Conservation (phyloP, 805 yeast genomes). For the Starmerella vaccinii region DNA sequence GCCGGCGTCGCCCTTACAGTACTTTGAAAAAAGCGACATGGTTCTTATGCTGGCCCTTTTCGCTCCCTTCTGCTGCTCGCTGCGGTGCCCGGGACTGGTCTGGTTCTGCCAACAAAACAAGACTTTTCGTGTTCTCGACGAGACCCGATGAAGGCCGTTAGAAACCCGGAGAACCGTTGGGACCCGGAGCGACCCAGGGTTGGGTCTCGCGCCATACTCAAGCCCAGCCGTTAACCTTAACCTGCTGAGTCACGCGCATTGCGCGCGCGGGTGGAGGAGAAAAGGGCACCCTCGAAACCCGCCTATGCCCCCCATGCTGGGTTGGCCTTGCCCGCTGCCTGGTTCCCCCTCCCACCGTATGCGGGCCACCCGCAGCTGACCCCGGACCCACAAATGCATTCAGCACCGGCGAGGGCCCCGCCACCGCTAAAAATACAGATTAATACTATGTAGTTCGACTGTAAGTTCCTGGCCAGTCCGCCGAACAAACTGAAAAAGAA, state of each 20-base stretch:
- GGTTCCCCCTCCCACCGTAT: no score
- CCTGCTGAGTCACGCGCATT: constrained; percentile 1
- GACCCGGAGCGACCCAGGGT: constrained; percentile 1
- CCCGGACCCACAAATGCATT: no score
- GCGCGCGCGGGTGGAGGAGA: neutral
- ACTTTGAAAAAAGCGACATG: constrained; percentile 20
- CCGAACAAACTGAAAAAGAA: no score
- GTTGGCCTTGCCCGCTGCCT: no score
- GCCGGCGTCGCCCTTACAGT: constrained; percentile 14
- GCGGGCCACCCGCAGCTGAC: no score
- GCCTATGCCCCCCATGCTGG: no score
- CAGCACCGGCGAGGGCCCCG: no score
- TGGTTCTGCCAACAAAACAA: neutral
- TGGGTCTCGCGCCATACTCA: neutral
- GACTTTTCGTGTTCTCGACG: neutral
- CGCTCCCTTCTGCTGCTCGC: neutral
- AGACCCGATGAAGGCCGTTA: constrained; percentile 3
- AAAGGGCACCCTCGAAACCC: no score
- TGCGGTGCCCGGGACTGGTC: neutral
- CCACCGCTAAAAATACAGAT: no score
- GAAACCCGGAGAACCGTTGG: constrained; percentile 9
- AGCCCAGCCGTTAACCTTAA: neutral
- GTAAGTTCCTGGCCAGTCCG: no score
- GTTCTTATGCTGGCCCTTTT: neutral
- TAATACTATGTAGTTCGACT: no score